phyloP scores from a whole-genome alignment of 306 rosid species.

The Canavalia ensiformis region DNA sequence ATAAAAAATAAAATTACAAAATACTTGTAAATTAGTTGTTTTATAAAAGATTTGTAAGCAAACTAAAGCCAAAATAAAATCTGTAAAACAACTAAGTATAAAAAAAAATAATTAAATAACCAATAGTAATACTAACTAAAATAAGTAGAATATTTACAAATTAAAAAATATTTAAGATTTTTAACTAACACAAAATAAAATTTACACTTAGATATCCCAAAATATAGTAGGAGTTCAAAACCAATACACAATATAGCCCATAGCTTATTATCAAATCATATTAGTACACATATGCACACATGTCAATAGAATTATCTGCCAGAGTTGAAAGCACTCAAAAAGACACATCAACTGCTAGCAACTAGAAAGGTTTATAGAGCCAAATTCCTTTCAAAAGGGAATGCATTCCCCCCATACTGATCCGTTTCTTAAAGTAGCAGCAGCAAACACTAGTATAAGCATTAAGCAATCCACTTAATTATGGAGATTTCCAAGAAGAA shows the following conservation, averaged over 20 bases:
- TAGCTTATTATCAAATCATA: not conserved
- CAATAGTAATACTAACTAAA: no score
- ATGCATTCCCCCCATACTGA: conserved; percentile 1
- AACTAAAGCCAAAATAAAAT: no score
- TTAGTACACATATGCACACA: not conserved
- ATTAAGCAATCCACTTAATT: conserved; percentile 5
- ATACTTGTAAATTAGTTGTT: no score
- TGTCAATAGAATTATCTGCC: not conserved
- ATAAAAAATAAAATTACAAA: no score
- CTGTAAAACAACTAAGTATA: no score
- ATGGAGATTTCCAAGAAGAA: conserved; percentile 61
- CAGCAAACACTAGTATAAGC: not conserved
- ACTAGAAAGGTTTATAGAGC: not conserved
- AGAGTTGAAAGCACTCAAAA: not conserved
- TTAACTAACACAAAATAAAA: no score
- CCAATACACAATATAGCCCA: not conserved
- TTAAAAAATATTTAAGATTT: no score
- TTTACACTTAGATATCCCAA: not conserved
- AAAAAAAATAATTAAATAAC: no score
- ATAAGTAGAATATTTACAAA: no score
- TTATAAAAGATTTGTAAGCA: no score
- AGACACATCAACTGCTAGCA: not conserved
- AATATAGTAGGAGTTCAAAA: not conserved
- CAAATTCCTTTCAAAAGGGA: not conserved
- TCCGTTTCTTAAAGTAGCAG: conserved; percentile 9